Evolutionary conservation across 495 filamentous ascomycete genomes (phyloP).

Genomic region (Penicillium canescens): DNA sequence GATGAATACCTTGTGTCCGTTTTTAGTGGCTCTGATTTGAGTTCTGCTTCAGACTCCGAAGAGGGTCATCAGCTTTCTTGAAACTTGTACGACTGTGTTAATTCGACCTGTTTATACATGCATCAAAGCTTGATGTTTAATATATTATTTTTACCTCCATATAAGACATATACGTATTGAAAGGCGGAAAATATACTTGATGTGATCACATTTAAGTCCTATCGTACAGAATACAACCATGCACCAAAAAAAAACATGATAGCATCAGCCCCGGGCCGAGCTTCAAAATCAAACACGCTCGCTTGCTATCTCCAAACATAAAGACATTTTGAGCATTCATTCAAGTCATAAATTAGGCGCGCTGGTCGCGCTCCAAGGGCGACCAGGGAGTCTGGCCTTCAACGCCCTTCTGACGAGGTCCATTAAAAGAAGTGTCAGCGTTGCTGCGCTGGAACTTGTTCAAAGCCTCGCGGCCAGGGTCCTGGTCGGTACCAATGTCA

Average conservation of each 20-base stretch:
- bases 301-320: constrained; percentile 13
- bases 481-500: constrained; percentile 60
- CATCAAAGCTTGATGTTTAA: too few relatives aligned
- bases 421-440: constrained; percentile 40
- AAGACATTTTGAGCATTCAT: neutral
- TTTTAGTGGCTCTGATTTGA: constrained; percentile 6
- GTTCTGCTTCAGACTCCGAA: constrained; percentile 9
- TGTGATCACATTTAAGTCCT: constrained; percentile 5
- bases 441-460: constrained; percentile 43
- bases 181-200: neutral
- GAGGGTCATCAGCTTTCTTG: constrained; percentile 17
- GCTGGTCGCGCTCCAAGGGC: constrained; percentile 45
- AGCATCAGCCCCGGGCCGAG: constrained; percentile 1
- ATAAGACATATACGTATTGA: too few relatives aligned
- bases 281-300: constrained; percentile 14
- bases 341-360: constrained; percentile 22
- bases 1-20: neutral
- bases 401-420: constrained; percentile 41
- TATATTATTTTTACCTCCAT: too few relatives aligned
- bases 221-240: constrained; percentile 21
- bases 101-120: too few relatives aligned
- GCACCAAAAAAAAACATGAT: constrained; percentile 8
- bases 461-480: constrained; percentile 60
- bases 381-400: constrained; percentile 43
- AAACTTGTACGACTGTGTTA: neutral